Conservation (phyloP, 2,329 filamentous ascomycete species). For the Geosmithia morbida region DNA sequence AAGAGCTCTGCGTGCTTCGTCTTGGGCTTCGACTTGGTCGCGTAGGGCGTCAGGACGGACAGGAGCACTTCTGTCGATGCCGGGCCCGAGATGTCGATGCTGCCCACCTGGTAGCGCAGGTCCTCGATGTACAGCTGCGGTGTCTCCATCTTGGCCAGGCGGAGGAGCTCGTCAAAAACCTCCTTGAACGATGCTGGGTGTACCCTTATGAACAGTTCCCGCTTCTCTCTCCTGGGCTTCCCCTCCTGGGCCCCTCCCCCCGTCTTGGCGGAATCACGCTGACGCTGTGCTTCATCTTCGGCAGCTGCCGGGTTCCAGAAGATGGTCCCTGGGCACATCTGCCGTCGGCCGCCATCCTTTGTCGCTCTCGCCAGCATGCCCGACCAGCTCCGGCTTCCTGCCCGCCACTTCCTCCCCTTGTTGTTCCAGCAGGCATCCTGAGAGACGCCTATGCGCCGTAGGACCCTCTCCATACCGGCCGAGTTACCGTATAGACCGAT, state of each 20-base stretch:
- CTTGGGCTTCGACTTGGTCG: conserved; percentile 12
- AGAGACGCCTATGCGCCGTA: conserved; percentile 50
- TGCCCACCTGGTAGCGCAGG: conserved; percentile 51
- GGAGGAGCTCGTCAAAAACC: conserved; percentile 48
- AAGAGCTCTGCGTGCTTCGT: conserved; percentile 33
- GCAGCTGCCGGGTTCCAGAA: conserved; percentile 51
- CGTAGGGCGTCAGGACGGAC: conserved; percentile 46
- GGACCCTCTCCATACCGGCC: conserved; percentile 46
- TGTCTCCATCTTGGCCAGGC: conserved; percentile 42
- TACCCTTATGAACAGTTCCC: conserved; percentile 53
- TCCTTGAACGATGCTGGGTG: conserved; percentile 72
- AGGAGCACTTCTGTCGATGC: conserved; percentile 67
- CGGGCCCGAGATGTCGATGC: conserved; percentile 46
- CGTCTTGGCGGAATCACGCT: neutral
- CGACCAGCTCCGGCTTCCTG: conserved; percentile 32
- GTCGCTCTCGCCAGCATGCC: conserved; percentile 35
- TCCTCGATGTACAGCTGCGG: conserved; percentile 53
- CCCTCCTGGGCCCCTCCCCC: neutral
- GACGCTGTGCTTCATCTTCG: conserved; percentile 8
- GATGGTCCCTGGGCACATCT: conserved; percentile 58
- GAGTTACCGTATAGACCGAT: conserved; percentile 60
- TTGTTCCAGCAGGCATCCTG: conserved; percentile 46
- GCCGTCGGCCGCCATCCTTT: conserved; percentile 31
- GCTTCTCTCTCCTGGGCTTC: conserved; percentile 10
- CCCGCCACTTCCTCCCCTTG: conserved; percentile 57